Evolutionary conservation across 495 filamentous ascomycete genomes (phyloP), one percentile per base, ranked within the genome.

Genomic region (Neurospora sp.): DNA sequence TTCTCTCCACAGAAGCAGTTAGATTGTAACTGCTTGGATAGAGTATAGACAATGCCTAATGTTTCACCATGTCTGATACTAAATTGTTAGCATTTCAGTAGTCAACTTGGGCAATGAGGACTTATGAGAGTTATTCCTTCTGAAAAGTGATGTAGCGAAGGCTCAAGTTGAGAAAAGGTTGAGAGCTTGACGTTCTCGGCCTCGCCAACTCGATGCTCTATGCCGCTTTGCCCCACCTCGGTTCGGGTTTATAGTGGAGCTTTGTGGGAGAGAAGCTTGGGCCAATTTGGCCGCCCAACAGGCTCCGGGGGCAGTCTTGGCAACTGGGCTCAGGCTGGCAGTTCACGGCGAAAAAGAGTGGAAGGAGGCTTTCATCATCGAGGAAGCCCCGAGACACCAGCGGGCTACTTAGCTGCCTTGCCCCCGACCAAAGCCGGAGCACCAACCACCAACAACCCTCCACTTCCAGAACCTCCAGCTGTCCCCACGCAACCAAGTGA

Each of bases 341-440:
- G 48, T 31, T 62, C 54, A 54, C 45, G 45, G 45, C 45, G 45
- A 54, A 54, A 48, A 54, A 54, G 21, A 24, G 54, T 62, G 54
- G 71, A 62, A 71, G 62, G 71, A 71, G 73, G 73, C 75, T 77
- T 78, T 76, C 77, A 77, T 77, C 77, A 77, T 80, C 75, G 71
- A 72, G 73, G 74, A 73, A 70, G 69, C 71, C 70, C 54, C 54
- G 28, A 62, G 54, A 31, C 28, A 34, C 19, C 42, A n/a, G n/a
- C 45, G n/a, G n/a, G n/a, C n/a, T n/a, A n/a, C n/a, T n/a, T 19
- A 59, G 21, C 71, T 72, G 71, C 69, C 42, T 73, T 73, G 71
- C 77, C 24, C 54, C 76, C 66, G 73, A 75, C 74, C 77, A 75
- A 70, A 73, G 21, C 45, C 45, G 45, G 69, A 73, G 72, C 74